Percentiles rank a stretch among this genome's conserved stretches.
These are phyloP conservation scores for Artomyces pyxidatus DNA, from an alignment of 768 basidiomycete genomes.

Conservation along the genomic window DNA sequence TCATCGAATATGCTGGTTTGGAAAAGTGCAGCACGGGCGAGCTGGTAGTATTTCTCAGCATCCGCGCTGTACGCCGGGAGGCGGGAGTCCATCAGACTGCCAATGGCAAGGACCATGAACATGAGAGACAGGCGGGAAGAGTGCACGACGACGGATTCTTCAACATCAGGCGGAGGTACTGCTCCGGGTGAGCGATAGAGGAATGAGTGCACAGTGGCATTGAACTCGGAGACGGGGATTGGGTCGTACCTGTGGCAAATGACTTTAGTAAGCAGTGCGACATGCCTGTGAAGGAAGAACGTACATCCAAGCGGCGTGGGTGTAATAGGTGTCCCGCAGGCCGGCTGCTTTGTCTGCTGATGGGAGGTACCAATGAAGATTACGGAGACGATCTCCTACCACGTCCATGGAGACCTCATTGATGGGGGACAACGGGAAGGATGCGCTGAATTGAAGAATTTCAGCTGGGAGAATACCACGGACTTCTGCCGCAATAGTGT, in stretches of 20 bases:
- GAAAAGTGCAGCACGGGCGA: conserved; percentile 50
- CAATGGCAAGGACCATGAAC: conserved; percentile 56
- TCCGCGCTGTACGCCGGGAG: conserved; percentile 43
- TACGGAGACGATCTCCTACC: conserved; percentile 41
- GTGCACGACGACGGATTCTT: conserved; percentile 31
- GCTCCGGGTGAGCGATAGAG: conserved; percentile 38
- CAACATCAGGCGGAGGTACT: conserved; percentile 31
- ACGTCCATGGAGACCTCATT: conserved; percentile 27
- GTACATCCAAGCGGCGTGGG: conserved; percentile 68
- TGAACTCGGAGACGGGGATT: conserved; percentile 48
- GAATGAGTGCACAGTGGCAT: conserved; percentile 39
- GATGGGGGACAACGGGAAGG: conserved; percentile 52
- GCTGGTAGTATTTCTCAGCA: conserved; percentile 51
- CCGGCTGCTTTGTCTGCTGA: conserved; percentile 50
- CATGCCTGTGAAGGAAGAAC: too few relatives aligned
- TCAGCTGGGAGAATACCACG: conserved; percentile 52
- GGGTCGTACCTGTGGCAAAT: conserved; percentile 50
- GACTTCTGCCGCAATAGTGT: conserved; percentile 39
- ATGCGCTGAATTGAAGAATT: conserved; percentile 54
- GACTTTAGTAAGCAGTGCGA: too few relatives aligned
- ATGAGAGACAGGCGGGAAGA: conserved; percentile 52
- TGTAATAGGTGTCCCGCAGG: conserved; percentile 48
- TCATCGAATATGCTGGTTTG: conserved; percentile 58
- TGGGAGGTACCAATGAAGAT: conserved; percentile 66
- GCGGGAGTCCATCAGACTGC: conserved; percentile 52